Base-by-base conservation (phyloP, 2,329 filamentous ascomycete genomes). In the Grosmannia penicillata region DNA sequence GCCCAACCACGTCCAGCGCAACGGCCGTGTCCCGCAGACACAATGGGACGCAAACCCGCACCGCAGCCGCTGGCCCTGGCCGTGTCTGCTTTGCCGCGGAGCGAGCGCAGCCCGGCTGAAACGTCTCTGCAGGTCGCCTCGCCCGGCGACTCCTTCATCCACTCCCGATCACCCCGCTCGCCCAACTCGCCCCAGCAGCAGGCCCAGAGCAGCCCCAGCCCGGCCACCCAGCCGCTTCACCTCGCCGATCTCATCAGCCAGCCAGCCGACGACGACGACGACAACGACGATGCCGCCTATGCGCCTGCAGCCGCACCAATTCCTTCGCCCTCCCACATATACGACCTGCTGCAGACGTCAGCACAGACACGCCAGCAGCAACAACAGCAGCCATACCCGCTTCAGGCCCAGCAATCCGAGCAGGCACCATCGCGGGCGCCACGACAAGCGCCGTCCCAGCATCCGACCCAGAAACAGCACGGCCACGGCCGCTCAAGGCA, bases 1-100 rank as follows among this genome's bases (percentile, higher is more conserved):
- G 15, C 10, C 33, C 4, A 27, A 21, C 15, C 30, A 17, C 18
- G n/a, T 17, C 10, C 17, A 32, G 13, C 15, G 17, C 11, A 32
- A 21, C 10, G 24, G 27, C 18, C 9, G 23, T 17, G n/a, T 10
- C 23, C 24, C 23, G 23, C 21, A 37, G 26, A 23, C 45, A 57
- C 43, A 47, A 74, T 74, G 70, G 68, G 63, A 59, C 70, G 70
- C 55, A 75, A 72, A 58, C 58, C 65, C 52, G 67, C 63, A 57
- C 70, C 69, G 48, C 65, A 72, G 61, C 69, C 70, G 57, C 63
- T 74, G 58, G 57, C 63, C 53, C 61, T 74, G 56, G 59, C 61
- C 50, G 61, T 61, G 40, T 44, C 51, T 45, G 48, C 56, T 47
- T 54, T 49, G 45, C 48, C 50, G 48, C 45, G 51, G 48, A 54